Evolutionary conservation across 148 eudicot species (phyloP), one percentile per base, ranked within the genome.

Genomic region (Chenopodium formosanum): DNA sequence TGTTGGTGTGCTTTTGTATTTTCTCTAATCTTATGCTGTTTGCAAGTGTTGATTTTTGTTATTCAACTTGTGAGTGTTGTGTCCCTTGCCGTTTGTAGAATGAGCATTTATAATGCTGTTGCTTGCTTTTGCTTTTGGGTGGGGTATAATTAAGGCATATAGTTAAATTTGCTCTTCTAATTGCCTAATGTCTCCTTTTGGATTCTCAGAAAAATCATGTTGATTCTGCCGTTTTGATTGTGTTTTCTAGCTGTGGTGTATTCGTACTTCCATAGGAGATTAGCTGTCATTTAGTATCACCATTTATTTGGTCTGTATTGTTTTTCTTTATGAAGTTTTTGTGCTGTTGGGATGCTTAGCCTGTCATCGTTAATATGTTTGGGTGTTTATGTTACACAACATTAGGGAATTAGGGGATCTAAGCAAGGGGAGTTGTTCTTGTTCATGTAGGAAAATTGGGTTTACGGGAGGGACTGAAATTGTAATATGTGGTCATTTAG

Each of bases 341-440:
- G 74, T 70, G 66, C 66, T 62, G 16, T 70, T 70, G 74, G 74
- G 74, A 70, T 70, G 50, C 27, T 37, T 40, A 70, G 74, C 48
- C 66, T 62, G 66, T 62, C 66, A 9, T 62, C 0, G 66, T 8
- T 8, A 62, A 22, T 62, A 22, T 58, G 63, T 58, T 62, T 20
- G 9, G 25, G 9, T 5, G 12, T 62, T 62, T 40, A 40, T 6
- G 44, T 6, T 40, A 40, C 44, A 40, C 44, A 7, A 7, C 44
- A 40, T 40, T 40, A 40, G 25, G 25, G 0, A 25, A 25, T 25
- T 25, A 25, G 25, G 25, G 25, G 44, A 40, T 5, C 7, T 40
- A 40, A 40, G 44, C 44, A 40, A 6, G 44, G 44, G 44, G 44
- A 40, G 7, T 40, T 40, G 44, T 40, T 37, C 44, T 37, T 40